Base-by-base conservation (phyloP, 441 rosid species). In the Omphalea diandra region DNA sequence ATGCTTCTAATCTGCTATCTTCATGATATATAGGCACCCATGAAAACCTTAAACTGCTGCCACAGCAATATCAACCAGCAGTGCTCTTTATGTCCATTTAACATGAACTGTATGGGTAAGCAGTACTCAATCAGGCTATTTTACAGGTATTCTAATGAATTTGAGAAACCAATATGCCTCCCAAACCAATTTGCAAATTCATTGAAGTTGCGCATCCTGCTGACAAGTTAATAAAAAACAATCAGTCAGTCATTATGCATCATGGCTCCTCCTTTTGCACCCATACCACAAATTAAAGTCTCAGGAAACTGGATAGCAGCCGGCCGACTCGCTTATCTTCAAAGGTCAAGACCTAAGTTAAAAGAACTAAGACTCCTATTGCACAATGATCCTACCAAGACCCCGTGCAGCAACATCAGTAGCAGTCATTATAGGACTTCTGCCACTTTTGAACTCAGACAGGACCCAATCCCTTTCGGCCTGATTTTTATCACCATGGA, bases 341-440 rank as follows among this genome's bases (percentile, higher is more conserved):
- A 77, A 71, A 76, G 73, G 70, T 71, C 68, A 79, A 86, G 73
- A 77, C 76, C 76, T 68, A 82, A 43, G 79, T 40, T 60, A 73
- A 82, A 70, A 80, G 62, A 79, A 76, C 75, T 79, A 83, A 77
- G 82, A 81, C 73, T 81, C 94, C 86, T 83, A 87, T 75, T 74
- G 86, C 83, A 89, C 79, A 80, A 75, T 79, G 78, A 87, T 83
- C 98, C 92, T 93, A 95, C 97, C 98, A 87, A 95, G 97, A 77
- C 99, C 99, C 83, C 98, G 88, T 53, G 98, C 99, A 69, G 99
- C 99, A 73, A 94, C 99, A 79, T 94, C 97, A 77, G 98, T 95
- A 74, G 99, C 99, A 75, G 93, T 95, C 99, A 95, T 92, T 78
- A 95, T 85, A 50, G 93, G 88, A 81, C 86, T 95, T 82, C 94